Percentiles rank a stretch among this genome's conserved stretches.
Evolutionary conservation across 441 rosid species (phyloP).

Genomic region (Syzygium syzygioides): DNA sequence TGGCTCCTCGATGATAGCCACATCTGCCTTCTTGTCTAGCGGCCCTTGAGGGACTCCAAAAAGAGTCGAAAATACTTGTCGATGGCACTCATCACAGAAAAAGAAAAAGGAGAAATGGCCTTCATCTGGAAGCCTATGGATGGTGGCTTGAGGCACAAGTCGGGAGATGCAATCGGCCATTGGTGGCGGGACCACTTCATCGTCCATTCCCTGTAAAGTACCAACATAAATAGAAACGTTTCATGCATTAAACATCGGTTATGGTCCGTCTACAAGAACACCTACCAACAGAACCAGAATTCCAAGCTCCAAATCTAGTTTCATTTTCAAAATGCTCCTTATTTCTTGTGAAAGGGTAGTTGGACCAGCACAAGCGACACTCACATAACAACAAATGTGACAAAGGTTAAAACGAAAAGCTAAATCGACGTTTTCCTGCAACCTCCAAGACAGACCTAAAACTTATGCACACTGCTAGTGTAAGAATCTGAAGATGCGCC

Average conservation of each 20-base stretch:
- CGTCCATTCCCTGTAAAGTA: slow-evolving; percentile 71
- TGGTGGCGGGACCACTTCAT: slow-evolving; percentile 62
- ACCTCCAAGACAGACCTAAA: neutral
- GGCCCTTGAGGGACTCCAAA: slow-evolving; percentile 74
- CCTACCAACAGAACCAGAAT: neutral
- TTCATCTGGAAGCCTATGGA: slow-evolving; percentile 67
- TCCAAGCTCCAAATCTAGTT: neutral
- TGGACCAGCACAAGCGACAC: neutral
- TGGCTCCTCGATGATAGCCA: slow-evolving; percentile 3
- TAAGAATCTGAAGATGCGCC: neutral
- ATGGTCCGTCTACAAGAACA: neutral
- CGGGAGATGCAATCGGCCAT: slow-evolving; percentile 63
- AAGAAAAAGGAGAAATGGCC: slow-evolving; percentile 81
- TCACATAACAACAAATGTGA: neutral
- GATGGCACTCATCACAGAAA: slow-evolving; percentile 80
- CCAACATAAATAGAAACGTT: neutral
- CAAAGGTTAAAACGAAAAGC: neutral
- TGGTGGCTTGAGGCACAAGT: slow-evolving; percentile 54
- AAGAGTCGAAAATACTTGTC: slow-evolving; percentile 53
- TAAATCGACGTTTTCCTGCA: neutral
- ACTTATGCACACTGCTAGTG: neutral
- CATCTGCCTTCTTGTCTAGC: slow-evolving; percentile 26
- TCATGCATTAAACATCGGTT: neutral
- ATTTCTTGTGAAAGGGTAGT: neutral
- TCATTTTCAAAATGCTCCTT: neutral